phyloP scores from a whole-genome alignment of 208 protist species.

The Endotrypanum monterogeii region DNA sequence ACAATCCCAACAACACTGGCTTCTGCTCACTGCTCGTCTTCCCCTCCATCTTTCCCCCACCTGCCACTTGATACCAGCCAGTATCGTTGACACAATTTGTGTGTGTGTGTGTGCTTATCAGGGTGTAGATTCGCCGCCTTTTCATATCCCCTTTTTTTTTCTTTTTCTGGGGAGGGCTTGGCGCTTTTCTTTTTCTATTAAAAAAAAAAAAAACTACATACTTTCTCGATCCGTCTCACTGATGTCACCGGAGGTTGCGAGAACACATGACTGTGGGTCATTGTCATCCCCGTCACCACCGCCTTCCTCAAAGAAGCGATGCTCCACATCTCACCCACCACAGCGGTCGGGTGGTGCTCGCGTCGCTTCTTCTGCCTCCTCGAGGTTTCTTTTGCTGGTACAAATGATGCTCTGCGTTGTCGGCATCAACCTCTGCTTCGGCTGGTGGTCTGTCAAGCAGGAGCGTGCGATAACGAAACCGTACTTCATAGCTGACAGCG shows the following conservation, averaged over 20 bases:
- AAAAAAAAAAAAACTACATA: too few species aligned
- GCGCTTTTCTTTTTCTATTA: background rate
- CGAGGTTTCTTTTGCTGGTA: constrained; percentile 26
- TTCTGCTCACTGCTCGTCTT: too few species aligned
- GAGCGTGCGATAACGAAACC: constrained; percentile 76
- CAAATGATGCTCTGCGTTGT: constrained; percentile 68
- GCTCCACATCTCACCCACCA: background rate
- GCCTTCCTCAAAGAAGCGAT: background rate
- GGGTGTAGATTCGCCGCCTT: background rate
- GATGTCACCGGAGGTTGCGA: background rate
- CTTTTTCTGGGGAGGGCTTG: background rate
- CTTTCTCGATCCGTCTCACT: background rate
- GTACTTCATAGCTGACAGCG: constrained; percentile 31
- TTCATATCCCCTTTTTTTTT: too few species aligned
- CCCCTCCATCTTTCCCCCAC: too few species aligned
- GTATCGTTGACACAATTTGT: too few species aligned
- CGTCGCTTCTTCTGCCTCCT: background rate
- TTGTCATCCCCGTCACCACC: background rate
- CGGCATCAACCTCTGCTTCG: constrained; percentile 86
- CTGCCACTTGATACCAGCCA: too few species aligned
- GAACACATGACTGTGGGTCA: background rate
- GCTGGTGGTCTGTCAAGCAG: constrained; percentile 84
- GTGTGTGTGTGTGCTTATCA: background rate
- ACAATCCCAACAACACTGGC: too few species aligned
- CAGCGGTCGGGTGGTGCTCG: background rate